Evolutionary conservation across 139 green algal genomes (phyloP), one percentile per base, ranked within the genome.

Genomic region (Coelastrella sp.): DNA sequence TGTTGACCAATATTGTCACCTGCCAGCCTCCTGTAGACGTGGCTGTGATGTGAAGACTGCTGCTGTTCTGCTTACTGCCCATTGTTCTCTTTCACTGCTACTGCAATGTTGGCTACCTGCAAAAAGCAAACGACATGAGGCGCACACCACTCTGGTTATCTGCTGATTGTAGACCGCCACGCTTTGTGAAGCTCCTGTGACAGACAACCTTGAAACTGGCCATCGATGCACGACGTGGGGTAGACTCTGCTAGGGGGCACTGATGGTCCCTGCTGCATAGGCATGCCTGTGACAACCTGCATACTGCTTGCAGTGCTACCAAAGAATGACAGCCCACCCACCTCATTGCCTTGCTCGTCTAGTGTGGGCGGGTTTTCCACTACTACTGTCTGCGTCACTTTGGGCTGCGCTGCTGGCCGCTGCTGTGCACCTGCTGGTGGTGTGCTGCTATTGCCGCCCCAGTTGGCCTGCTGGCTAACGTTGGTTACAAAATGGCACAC

Each of bases 401-500:
- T 77, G 11, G 47, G 65, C 4, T 75, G 75, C 68, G 66, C 76
- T 32, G 56, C 88, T 91, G 71, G 56, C 68, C 74, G 86, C 66
- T 84, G 81, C 75, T 7, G 68, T 75, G 19, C 83, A 60, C 3
- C 74, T 71, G 2, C 73, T 60, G 73, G 64, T 57, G 47, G 32
- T 32, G 66, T 23, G 61, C 83, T 75, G 54, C 56, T 87, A 59
- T 17, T 86, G 60, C 58, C 61, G 17, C 32, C 80, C 88, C 80
- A 13, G 64, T 75, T 47, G 0, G 66, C 73, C 5, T 81, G 74
- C 58, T 54, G 89, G 83, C 60, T 90, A 76, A 93, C 94, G 32
- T 90, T 82, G 2, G 98, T 99, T 0, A 99, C 97, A 23, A 86
- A 88, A 78, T 99, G 96, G 92, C 98, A 99, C 5, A 99, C 93